Conservation (phyloP, 495 filamentous ascomycete species). For the Hypoxylon fragiforme region DNA sequence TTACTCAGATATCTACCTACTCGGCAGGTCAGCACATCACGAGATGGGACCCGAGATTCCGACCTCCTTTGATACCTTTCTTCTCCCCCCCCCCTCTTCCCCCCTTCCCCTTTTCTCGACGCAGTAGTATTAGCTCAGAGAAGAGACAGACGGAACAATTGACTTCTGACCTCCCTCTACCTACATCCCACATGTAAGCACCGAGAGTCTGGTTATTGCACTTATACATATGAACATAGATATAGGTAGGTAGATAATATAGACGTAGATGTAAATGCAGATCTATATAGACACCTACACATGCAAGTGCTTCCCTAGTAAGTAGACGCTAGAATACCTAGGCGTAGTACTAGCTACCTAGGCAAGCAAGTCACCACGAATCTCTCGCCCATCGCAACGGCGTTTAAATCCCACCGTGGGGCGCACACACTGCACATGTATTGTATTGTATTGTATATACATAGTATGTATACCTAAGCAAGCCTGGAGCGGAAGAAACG, state of each 20-base stretch:
- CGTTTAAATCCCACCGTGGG: too few species aligned
- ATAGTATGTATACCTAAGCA: too few species aligned
- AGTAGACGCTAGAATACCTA: too few species aligned
- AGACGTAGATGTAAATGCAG: background rate
- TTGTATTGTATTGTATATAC: background rate
- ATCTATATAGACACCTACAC: background rate
- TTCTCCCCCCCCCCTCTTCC: background rate
- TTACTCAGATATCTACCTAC: slow-evolving; percentile 14
- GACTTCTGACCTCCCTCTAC: slow-evolving; percentile 27
- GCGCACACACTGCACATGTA: background rate
- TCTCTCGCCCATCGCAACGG: too few species aligned
- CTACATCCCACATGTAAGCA: too few species aligned
- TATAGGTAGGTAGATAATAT: background rate
- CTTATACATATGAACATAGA: background rate
- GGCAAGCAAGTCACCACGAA: too few species aligned
- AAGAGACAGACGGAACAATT: slow-evolving; percentile 5
- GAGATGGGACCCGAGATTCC: background rate
- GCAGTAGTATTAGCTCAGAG: too few species aligned
- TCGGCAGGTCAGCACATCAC: background rate
- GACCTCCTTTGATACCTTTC: background rate
- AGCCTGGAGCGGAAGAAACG: too few species aligned
- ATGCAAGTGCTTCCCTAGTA: too few species aligned
- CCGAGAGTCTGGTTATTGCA: background rate
- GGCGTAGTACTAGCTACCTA: too few species aligned
- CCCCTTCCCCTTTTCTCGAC: too few species aligned